phyloP scores from a whole-genome alignment of 345 rosid species.

The Bruguiera parviflora region DNA sequence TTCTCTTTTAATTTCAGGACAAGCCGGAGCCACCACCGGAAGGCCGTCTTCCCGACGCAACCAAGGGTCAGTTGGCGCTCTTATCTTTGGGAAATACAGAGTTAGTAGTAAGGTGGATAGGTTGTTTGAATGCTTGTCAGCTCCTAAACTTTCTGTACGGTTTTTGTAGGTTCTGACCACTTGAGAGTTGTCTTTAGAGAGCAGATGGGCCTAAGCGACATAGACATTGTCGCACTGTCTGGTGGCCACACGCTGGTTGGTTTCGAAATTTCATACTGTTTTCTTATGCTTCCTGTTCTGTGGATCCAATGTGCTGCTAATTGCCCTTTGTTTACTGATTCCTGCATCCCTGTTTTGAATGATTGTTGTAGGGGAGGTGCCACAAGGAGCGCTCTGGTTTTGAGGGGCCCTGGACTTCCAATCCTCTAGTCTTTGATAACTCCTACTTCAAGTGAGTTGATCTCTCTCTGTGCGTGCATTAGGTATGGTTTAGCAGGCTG shows the following conservation, averaged over 20 bases:
- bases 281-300: too few species aligned
- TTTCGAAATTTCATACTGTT: not conserved
- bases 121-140: not conserved
- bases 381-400: slow-evolving; percentile 98
- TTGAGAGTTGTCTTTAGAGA: slow-evolving; percentile 62
- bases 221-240: slow-evolving; percentile 88
- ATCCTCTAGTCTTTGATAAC: slow-evolving; percentile 91
- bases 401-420: slow-evolving; percentile 92
- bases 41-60: slow-evolving; percentile 98
- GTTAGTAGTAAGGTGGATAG: not conserved
- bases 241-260: slow-evolving; percentile 95
- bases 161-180: slow-evolving; percentile 59
- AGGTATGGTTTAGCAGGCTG: not conserved
- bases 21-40: slow-evolving; percentile 88
- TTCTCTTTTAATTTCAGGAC: slow-evolving; percentile 49
- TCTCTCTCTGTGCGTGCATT: not conserved
- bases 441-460: slow-evolving; percentile 71
- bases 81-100: not conserved
- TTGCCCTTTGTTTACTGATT: not conserved
- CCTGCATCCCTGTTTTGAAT: not conserved
- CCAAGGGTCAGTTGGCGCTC: slow-evolving; percentile 46
- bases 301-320: too few species aligned
- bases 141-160: not conserved
- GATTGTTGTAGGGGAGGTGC: slow-evolving; percentile 62
- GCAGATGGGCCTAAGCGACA: slow-evolving; percentile 86